Conservation (phyloP, 2,329 filamentous ascomycete genomes). For the Dryadomyces quercus-mongolicae region DNA sequence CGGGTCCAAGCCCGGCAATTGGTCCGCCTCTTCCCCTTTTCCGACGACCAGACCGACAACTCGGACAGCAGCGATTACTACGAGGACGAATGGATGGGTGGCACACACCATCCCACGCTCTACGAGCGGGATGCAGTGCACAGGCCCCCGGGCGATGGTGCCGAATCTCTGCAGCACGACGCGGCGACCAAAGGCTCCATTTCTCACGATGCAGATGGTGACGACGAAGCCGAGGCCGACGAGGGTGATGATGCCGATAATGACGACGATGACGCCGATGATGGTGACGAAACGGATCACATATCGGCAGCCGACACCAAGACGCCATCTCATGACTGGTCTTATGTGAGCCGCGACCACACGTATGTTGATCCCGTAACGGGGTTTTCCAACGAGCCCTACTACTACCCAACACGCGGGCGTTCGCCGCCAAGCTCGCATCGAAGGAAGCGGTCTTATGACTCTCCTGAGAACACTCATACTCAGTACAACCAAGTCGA, state of each 20-base stretch:
- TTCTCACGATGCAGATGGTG: not conserved
- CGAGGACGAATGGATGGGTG: constrained; percentile 9
- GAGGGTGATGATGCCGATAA: not conserved
- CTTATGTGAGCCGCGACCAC: constrained; percentile 23
- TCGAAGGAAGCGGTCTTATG: constrained; percentile 13
- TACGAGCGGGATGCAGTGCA: constrained; percentile 17
- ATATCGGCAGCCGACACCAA: not conserved
- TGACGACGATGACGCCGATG: not conserved
- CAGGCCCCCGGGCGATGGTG: constrained; percentile 27
- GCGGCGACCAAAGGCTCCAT: constrained; percentile 1
- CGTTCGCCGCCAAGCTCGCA: constrained; percentile 41
- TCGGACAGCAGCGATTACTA: constrained; percentile 16
- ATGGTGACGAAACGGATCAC: not conserved
- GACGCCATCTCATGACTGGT: constrained; percentile 28
- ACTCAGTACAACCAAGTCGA: not conserved
- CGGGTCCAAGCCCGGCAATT: constrained; percentile 64
- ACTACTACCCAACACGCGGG: constrained; percentile 34
- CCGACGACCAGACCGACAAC: constrained; percentile 14
- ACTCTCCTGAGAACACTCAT: not conserved
- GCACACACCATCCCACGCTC: constrained; percentile 9
- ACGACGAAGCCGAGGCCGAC: not conserved
- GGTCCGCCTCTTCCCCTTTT: constrained; percentile 52
- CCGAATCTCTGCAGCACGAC: constrained; percentile 13
- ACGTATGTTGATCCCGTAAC: constrained; percentile 23
- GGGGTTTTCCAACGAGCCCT: constrained; percentile 27